Conservation (phyloP, 1,284 basidiomycete species). For the Sanghuangporus baumii region DNA sequence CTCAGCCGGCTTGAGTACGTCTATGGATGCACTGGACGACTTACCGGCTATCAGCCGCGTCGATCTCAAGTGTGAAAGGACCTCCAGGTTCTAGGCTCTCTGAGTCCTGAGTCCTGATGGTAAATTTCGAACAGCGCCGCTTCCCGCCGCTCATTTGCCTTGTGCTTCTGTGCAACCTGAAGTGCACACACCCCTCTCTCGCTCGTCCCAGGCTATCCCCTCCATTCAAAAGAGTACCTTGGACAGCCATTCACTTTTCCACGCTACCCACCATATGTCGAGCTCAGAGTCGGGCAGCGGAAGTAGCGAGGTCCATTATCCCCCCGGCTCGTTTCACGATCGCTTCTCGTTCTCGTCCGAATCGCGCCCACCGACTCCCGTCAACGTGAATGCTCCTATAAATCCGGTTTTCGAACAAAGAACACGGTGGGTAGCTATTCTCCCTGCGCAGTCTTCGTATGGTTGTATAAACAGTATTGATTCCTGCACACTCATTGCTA, state of each 20-base stretch:
- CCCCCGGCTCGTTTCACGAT: background rate
- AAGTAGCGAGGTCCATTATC: background rate
- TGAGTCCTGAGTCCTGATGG: slow-evolving; percentile 25
- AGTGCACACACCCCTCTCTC: background rate
- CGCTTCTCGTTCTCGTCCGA: slow-evolving; percentile 2
- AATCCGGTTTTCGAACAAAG: slow-evolving; percentile 8
- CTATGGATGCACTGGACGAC: slow-evolving; percentile 21
- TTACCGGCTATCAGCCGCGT: slow-evolving; percentile 35
- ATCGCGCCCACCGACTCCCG: slow-evolving; percentile 1
- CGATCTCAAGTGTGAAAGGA: slow-evolving; percentile 42
- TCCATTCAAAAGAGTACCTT: background rate
- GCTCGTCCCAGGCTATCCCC: background rate
- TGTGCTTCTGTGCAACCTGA: background rate
- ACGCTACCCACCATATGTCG: background rate
- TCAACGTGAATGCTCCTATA: background rate
- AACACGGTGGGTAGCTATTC: background rate
- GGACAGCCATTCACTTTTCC: background rate
- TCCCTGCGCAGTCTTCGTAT: background rate
- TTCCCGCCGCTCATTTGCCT: background rate
- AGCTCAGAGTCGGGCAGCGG: slow-evolving; percentile 3
- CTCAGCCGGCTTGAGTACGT: slow-evolving; percentile 41
- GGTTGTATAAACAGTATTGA: background rate
- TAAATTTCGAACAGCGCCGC: background rate
- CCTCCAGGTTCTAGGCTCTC: slow-evolving; percentile 47
- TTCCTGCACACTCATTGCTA: background rate